Evolutionary conservation across 2,329 filamentous ascomycete species (phyloP).

Genomic region (Celoporthe dispersa): DNA sequence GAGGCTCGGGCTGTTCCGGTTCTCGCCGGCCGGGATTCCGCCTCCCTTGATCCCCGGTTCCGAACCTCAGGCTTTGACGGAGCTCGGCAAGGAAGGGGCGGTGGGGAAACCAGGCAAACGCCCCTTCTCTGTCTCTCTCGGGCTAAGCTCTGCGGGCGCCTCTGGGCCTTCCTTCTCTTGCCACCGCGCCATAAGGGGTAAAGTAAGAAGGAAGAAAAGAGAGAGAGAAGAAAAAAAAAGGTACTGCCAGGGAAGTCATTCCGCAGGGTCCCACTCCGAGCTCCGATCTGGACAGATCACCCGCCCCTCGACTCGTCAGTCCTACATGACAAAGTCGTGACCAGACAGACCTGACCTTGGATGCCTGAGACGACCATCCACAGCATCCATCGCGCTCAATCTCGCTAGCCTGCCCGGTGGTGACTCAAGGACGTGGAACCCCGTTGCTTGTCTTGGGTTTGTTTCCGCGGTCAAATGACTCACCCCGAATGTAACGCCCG

Average conservation of each 20-base stretch:
- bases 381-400: background rate
- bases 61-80: background rate
- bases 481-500: conserved; percentile 20
- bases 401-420: conserved; percentile 11
- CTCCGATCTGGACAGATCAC: conserved; percentile 25
- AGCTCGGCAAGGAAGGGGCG: conserved; percentile 10
- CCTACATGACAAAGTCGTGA: background rate
- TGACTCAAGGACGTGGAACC: conserved; percentile 26
- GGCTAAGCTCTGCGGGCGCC: conserved; percentile 7
- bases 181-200: background rate
- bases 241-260: background rate
- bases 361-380: conserved; percentile 1
- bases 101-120: background rate
- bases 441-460: background rate
- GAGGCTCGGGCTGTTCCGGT: conserved; percentile 14
- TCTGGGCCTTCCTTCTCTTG: background rate
- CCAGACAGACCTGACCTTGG: background rate
- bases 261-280: conserved; percentile 22
- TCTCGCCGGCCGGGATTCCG: conserved; percentile 22
- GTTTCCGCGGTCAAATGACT: conserved; percentile 21
- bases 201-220: background rate
- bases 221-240: too few relatives aligned
- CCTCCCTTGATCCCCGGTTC: background rate
- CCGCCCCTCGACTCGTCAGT: conserved; percentile 19
- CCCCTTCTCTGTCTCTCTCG: background rate